Evolutionary conservation across 768 basidiomycete genomes (phyloP).

Genomic region (Termitomyces bulborhizus): DNA sequence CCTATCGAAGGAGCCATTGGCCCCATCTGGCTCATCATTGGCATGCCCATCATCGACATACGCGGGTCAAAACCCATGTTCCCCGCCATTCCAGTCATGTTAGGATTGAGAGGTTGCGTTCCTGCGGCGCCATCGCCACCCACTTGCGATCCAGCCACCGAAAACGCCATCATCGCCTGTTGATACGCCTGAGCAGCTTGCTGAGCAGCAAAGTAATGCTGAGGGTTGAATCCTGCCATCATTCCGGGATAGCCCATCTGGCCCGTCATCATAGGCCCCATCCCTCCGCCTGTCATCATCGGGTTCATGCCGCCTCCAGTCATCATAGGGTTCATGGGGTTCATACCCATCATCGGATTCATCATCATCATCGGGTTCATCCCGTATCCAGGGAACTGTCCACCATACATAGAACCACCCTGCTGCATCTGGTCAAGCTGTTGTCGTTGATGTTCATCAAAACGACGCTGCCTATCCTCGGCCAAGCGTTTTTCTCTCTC

Average conservation of each 20-base stretch:
- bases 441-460: slow-evolving; percentile 85
- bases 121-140: slow-evolving; percentile 51
- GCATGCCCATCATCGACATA: slow-evolving; percentile 80
- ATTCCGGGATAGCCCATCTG: slow-evolving; percentile 52
- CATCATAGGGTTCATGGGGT: slow-evolving; percentile 47
- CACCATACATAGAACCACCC: slow-evolving; percentile 67
- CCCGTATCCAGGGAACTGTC: slow-evolving; percentile 45
- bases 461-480: slow-evolving; percentile 88
- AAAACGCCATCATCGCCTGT: slow-evolving; percentile 83
- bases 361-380: slow-evolving; percentile 75
- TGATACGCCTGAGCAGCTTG: slow-evolving; percentile 86
- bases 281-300: slow-evolving; percentile 47
- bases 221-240: slow-evolving; percentile 56
- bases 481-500: slow-evolving; percentile 90
- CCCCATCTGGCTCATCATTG: slow-evolving; percentile 43
- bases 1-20: slow-evolving; percentile 29
- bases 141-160: slow-evolving; percentile 64
- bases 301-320: slow-evolving; percentile 37
- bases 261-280: slow-evolving; percentile 43
- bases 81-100: slow-evolving; percentile 45
- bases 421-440: slow-evolving; percentile 89
- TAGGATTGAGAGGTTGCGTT: slow-evolving; percentile 38
- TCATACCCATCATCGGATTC: slow-evolving; percentile 44
- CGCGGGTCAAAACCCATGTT: slow-evolving; percentile 52
- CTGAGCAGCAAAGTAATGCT: slow-evolving; percentile 83